phyloP scores from a whole-genome alignment of 169 alveolate genomes.

The Perkinsus olseni region DNA sequence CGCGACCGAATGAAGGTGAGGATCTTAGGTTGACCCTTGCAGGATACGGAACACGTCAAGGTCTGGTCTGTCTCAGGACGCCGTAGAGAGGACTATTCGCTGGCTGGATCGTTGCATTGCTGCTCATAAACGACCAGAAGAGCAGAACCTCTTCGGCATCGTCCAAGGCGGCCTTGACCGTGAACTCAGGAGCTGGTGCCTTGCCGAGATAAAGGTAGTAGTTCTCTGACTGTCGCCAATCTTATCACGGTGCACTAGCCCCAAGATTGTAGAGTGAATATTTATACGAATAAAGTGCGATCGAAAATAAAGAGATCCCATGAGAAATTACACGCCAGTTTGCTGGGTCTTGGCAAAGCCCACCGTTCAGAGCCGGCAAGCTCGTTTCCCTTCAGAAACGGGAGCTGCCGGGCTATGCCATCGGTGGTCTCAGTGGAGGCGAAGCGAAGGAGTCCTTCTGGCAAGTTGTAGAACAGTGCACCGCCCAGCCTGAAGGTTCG shows the following conservation, averaged over 20 bases:
- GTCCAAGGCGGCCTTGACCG: conserved; percentile 92
- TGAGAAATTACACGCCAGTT: too few species aligned
- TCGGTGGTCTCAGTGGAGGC: conserved; percentile 99
- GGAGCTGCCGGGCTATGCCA: conserved; percentile 93
- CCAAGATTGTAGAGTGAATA: too few species aligned
- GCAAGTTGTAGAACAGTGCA: conserved; percentile 74
- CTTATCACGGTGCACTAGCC: too few species aligned
- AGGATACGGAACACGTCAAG: conserved; percentile 37
- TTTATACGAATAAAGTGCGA: too few species aligned
- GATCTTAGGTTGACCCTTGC: neutral
- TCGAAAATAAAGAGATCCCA: too few species aligned
- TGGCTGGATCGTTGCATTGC: conserved; percentile 91
- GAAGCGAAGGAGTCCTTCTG: conserved; percentile 90
- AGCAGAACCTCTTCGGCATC: conserved; percentile 90
- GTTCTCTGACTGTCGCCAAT: too few species aligned
- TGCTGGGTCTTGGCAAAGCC: too few species aligned
- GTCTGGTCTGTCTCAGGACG: conserved; percentile 62
- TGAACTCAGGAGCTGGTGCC: conserved; percentile 61
- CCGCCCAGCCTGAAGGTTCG: conserved; percentile 24
- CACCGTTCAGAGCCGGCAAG: too few species aligned
- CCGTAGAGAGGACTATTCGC: conserved; percentile 84
- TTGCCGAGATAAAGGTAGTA: neutral
- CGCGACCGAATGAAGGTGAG: conserved; percentile 28
- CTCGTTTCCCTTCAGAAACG: conserved; percentile 40
- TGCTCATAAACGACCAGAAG: conserved; percentile 79